Evolutionary conservation across 805 yeast genomes (phyloP).

Genomic region (Kodamaea fukazawae): DNA sequence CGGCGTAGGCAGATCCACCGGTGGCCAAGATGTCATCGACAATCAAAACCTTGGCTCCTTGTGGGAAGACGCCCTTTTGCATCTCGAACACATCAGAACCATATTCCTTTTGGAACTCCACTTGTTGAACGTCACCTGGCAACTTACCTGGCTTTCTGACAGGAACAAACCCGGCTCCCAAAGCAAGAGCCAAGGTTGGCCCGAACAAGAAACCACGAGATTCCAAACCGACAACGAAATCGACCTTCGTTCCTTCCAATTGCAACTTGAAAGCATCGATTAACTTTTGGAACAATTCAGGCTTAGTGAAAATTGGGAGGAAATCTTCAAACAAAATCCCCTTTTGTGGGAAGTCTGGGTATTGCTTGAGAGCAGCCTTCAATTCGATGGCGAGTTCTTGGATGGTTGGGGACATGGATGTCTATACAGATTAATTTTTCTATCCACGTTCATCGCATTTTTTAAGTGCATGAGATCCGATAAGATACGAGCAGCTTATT

Average conservation of each 20-base stretch:
- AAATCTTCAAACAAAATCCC: constrained; percentile 96
- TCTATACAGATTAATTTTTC: not conserved
- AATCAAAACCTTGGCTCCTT: constrained; percentile 76
- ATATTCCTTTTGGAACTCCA: constrained; percentile 84
- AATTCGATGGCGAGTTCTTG: constrained; percentile 36
- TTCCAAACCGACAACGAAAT: constrained; percentile 90
- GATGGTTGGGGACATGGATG: constrained; percentile 20
- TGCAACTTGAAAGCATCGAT: constrained; percentile 78
- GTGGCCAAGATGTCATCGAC: constrained; percentile 98
- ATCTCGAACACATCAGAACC: constrained; percentile 88
- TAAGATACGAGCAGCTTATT: too few species aligned
- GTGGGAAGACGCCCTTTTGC: constrained; percentile 77
- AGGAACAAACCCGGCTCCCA: constrained; percentile 90
- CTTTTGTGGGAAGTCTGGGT: constrained; percentile 90
- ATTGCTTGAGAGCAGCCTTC: constrained; percentile 50
- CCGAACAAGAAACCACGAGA: constrained; percentile 97
- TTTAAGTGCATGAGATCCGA: too few species aligned
- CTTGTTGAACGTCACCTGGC: constrained; percentile 78
- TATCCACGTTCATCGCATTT: not conserved
- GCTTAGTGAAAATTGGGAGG: constrained; percentile 86
- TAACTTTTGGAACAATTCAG: constrained; percentile 75
- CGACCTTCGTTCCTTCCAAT: constrained; percentile 64
- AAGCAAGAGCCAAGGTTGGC: constrained; percentile 86
- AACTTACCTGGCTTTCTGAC: constrained; percentile 93
- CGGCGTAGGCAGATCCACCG: constrained; percentile 94